phyloP scores from a whole-genome alignment of 2,329 filamentous ascomycete species.

The Diaporthe australafricana region DNA sequence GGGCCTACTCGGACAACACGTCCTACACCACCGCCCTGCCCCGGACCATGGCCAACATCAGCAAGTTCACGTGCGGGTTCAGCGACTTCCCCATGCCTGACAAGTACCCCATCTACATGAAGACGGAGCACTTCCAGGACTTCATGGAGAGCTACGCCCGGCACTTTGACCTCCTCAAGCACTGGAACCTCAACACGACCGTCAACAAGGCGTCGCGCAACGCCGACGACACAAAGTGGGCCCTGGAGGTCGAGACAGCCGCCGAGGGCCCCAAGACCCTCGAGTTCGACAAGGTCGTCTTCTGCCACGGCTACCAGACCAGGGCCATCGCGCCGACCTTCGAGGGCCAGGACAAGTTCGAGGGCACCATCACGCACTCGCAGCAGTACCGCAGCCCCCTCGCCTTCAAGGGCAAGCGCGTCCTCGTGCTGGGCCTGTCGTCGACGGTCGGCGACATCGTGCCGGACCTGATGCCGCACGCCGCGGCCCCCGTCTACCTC shows the following conservation, averaged over 20 bases:
- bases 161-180: conserved; percentile 46
- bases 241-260: conserved; percentile 43
- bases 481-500: conserved; percentile 35
- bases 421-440: conserved; percentile 38
- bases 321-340: conserved; percentile 30
- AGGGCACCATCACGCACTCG: conserved; percentile 35
- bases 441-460: conserved; percentile 38
- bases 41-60: conserved; percentile 26
- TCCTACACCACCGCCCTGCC: conserved; percentile 52
- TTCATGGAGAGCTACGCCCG: conserved; percentile 49
- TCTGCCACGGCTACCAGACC: conserved; percentile 36
- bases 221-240: conserved; percentile 42
- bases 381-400: conserved; percentile 37
- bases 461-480: conserved; percentile 33
- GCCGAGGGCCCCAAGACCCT: conserved; percentile 32
- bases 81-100: conserved; percentile 50
- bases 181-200: conserved; percentile 43
- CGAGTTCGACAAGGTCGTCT: conserved; percentile 41
- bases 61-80: conserved; percentile 46
- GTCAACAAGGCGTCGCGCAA: conserved; percentile 41
- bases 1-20: conserved; percentile 53
- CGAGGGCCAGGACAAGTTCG: conserved; percentile 35
- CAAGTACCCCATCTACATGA: conserved; percentile 36
- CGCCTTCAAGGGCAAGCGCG: conserved; percentile 34
- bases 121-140: conserved; percentile 42